Evolutionary conservation across 2,329 filamentous ascomycete genomes (phyloP).

Genomic region (Hypoxylon rubiginosum): DNA sequence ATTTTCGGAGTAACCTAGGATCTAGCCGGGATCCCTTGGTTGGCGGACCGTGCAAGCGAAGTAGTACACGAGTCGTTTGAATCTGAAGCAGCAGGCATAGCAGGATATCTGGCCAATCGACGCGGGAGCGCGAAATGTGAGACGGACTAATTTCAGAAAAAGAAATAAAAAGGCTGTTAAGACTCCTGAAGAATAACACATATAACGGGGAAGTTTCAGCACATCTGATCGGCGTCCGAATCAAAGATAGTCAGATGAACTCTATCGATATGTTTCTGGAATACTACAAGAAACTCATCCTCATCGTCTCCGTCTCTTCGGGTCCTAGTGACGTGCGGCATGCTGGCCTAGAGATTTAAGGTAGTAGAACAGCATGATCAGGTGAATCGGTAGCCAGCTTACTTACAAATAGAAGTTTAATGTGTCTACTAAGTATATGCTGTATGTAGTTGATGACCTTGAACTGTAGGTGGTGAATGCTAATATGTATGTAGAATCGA

Average conservation of each 20-base stretch:
- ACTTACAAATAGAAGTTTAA: slow-evolving; percentile 12
- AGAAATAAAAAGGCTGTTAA: slow-evolving; percentile 10
- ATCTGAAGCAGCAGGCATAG: slow-evolving; percentile 40
- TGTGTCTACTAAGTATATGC: neutral
- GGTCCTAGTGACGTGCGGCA: slow-evolving; percentile 16
- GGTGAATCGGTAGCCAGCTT: neutral
- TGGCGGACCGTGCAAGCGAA: slow-evolving; percentile 27
- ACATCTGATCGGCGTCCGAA: slow-evolving; percentile 34
- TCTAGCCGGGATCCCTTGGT: slow-evolving; percentile 29
- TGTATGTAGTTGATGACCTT: slow-evolving; percentile 3
- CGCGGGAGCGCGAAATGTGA: slow-evolving; percentile 39
- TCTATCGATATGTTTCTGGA: slow-evolving; percentile 37
- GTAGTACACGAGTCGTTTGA: slow-evolving; percentile 24
- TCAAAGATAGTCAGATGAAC: slow-evolving; percentile 27
- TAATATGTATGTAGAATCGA: neutral
- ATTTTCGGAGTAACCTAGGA: slow-evolving; percentile 34
- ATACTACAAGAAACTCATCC: slow-evolving; percentile 14
- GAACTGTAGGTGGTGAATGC: neutral
- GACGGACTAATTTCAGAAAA: slow-evolving; percentile 42
- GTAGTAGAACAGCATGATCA: slow-evolving; percentile 22
- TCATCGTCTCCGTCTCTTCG: slow-evolving; percentile 4
- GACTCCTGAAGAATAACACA: slow-evolving; percentile 15
- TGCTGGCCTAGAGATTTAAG: slow-evolving; percentile 14
- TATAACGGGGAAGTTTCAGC: slow-evolving; percentile 39
- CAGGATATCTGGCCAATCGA: slow-evolving; percentile 27